Evolutionary conservation across 352 stramenopile genomes (phyloP).

Genomic region (Phytophthora fragariaefolia): DNA sequence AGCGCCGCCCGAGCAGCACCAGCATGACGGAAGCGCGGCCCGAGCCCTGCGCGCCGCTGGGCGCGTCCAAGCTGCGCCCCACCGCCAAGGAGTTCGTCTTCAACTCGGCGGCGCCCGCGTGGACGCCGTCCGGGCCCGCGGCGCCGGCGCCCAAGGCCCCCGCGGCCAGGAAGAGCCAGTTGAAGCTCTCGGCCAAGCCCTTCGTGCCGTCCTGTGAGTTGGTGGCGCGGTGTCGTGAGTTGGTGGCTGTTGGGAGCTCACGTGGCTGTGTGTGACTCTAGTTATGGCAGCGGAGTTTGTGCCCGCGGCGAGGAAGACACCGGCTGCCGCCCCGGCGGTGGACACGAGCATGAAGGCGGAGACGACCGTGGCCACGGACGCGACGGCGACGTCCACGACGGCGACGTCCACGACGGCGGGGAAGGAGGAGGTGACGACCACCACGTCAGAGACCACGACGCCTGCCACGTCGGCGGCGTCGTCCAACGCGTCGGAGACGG

Average conservation of each 20-base stretch:
- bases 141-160: constrained; percentile 2
- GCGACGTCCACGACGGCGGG: constrained; percentile 1
- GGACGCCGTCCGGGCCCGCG: constrained; percentile 43
- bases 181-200: constrained; percentile 64
- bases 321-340: constrained; percentile 6
- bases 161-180: constrained; percentile 38
- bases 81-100: constrained; percentile 75
- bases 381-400: not conserved
- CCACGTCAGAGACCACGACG: constrained; percentile 25
- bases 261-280: constrained; percentile 16
- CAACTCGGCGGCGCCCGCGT: constrained; percentile 54
- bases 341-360: constrained; percentile 30
- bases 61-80: constrained; percentile 62
- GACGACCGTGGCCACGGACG: not conserved
- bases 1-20: not conserved
- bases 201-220: constrained; percentile 65
- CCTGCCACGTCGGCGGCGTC: constrained; percentile 34
- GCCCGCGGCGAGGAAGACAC: constrained; percentile 30
- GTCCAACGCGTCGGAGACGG: constrained; percentile 42
- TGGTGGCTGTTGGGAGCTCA: not conserved
- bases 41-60: constrained; percentile 22
- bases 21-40: constrained; percentile 38
- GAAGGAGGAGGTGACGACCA: constrained; percentile 19
- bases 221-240: too few species aligned
- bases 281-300: constrained; percentile 48